A percentile compares a stretch with the other conserved stretches of the same genome.
Evolutionary conservation across 768 basidiomycete genomes (phyloP).

Genomic region (Hypholoma fasciculare): DNA sequence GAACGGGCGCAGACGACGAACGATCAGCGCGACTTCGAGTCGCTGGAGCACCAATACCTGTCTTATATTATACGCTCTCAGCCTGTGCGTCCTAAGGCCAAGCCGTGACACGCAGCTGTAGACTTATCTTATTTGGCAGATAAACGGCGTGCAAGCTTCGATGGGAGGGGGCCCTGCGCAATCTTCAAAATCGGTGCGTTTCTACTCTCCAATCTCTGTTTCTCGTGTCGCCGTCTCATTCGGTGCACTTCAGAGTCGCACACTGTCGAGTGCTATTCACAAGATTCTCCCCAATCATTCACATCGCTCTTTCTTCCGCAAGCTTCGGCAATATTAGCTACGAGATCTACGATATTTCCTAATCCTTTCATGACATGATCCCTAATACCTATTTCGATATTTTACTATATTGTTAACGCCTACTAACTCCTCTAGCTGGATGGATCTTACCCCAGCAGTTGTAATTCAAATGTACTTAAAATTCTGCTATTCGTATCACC

Average conservation of each 20-base stretch:
- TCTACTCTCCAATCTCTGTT: not conserved
- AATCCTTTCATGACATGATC: not conserved
- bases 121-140: not conserved
- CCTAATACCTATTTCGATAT: not conserved
- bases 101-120: not conserved
- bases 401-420: not conserved
- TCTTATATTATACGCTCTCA: not conserved
- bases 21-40: not conserved
- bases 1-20: not conserved
- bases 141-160: not conserved
- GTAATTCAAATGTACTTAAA: too few species aligned
- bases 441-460: too few species aligned
- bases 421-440: not conserved
- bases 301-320: not conserved
- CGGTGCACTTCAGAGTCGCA: not conserved
- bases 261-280: not conserved
- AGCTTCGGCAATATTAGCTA: not conserved
- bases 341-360: not conserved
- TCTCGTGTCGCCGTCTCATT: too few species aligned
- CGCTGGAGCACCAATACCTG: not conserved
- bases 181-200: not conserved
- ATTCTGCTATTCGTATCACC: too few species aligned
- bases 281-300: not conserved
- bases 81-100: not conserved
- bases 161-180: not conserved